These are phyloP conservation scores for Schizopora paradoxa DNA, from an alignment of 1,284 basidiomycete species.

Conservation along the genomic window DNA sequence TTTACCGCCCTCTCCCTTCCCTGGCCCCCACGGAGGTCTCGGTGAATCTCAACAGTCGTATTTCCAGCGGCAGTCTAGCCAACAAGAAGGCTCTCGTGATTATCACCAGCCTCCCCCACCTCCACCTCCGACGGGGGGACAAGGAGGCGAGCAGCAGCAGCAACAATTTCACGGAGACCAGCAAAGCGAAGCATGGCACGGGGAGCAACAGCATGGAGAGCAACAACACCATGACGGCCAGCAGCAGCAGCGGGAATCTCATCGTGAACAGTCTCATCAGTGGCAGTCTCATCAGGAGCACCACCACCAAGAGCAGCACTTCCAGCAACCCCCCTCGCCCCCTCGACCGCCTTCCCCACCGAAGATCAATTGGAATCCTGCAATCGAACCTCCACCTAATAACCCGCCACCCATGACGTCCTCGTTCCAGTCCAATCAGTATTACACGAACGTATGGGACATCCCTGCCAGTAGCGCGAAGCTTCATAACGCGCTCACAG, in stretches of 20 bases:
- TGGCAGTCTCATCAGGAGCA: constrained; percentile 7
- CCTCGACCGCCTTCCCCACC: constrained; percentile 54
- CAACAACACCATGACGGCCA: constrained; percentile 12
- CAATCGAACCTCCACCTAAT: constrained; percentile 71
- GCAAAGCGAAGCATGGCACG: neutral
- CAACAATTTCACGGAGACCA: constrained; percentile 12
- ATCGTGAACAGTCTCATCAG: constrained; percentile 18
- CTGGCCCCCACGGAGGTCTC: no score
- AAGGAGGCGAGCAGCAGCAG: constrained; percentile 8
- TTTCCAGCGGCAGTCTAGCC: no score
- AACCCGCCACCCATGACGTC: constrained; percentile 43
- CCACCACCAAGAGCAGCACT: constrained; percentile 23
- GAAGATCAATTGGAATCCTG: constrained; percentile 62
- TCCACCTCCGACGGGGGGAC: neutral
- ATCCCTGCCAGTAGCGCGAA: constrained; percentile 37
- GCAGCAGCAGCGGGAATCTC: constrained; percentile 6
- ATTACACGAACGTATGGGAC: constrained; percentile 75
- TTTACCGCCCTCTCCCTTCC: no score
- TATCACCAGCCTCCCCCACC: neutral
- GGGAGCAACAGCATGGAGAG: neutral
- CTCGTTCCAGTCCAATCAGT: constrained; percentile 60
- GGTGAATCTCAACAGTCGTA: no score
- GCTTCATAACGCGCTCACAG: constrained; percentile 23
- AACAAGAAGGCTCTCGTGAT: neutral
- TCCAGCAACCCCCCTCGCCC: constrained; percentile 24